Evolutionary conservation across 179 eudicot species (phyloP).

Genomic region (Drosera spatulata): DNA sequence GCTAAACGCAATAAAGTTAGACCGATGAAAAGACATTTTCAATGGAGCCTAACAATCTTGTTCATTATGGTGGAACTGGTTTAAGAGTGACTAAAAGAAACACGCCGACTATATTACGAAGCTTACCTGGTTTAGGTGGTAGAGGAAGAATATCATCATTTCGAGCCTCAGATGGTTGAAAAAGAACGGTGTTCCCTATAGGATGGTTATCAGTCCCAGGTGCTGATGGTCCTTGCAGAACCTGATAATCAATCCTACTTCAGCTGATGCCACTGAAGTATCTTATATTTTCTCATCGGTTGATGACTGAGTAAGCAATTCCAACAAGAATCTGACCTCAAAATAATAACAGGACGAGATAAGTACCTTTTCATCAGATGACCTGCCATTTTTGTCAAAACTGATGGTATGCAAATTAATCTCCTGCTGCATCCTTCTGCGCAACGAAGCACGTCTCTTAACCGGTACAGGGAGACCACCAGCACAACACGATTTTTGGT

Average conservation of each 20-base stretch:
- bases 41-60: not conserved
- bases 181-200: slow-evolving; percentile 7
- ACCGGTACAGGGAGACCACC: slow-evolving; percentile 26
- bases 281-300: not conserved
- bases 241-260: not conserved
- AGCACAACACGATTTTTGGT: slow-evolving; percentile 25
- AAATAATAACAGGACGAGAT: not conserved
- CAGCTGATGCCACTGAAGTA: too few species aligned
- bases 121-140: slow-evolving; percentile 42
- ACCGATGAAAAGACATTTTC: not conserved
- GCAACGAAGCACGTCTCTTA: slow-evolving; percentile 26
- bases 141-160: slow-evolving; percentile 32
- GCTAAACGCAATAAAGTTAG: not conserved
- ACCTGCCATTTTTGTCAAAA: slow-evolving; percentile 31
- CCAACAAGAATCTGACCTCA: too few species aligned
- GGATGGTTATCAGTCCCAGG: not conserved
- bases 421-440: slow-evolving; percentile 27
- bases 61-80: not conserved
- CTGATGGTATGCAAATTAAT: slow-evolving; percentile 28
- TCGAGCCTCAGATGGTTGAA: slow-evolving; percentile 10
- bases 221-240: not conserved
- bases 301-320: not conserved
- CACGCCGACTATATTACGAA: not conserved
- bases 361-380: slow-evolving; percentile 34
- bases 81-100: not conserved